phyloP scores from a whole-genome alignment of 2,329 filamentous ascomycete genomes.

The Aspergillus transmontanensis region DNA sequence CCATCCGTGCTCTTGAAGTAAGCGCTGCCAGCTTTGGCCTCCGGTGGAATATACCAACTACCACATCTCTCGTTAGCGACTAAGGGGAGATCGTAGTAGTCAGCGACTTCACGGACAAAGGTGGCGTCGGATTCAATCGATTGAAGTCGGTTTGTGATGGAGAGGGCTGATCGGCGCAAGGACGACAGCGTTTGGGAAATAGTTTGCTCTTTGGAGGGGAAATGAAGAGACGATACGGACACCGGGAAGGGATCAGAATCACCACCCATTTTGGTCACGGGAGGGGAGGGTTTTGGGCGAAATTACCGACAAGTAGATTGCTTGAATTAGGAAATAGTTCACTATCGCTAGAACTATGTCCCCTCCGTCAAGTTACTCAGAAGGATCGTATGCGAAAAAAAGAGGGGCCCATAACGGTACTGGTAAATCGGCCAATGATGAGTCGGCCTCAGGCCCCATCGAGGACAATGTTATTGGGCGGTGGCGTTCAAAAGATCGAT shows the following conservation, averaged over 20 bases:
- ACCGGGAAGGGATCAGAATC: constrained; percentile 33
- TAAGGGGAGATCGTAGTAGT: constrained; percentile 63
- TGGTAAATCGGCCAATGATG: background rate
- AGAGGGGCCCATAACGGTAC: background rate
- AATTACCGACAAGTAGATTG: background rate
- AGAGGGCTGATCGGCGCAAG: constrained; percentile 75
- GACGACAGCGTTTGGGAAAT: constrained; percentile 70
- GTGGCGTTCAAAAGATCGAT: background rate
- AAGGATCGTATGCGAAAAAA: background rate
- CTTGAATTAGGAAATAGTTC: background rate
- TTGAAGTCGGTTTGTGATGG: constrained; percentile 76
- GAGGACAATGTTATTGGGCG: background rate
- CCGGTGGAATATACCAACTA: constrained; percentile 83
- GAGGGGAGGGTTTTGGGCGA: background rate
- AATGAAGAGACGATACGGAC: constrained; percentile 52
- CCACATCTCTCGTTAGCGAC: constrained; percentile 94
- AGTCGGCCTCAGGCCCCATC: background rate
- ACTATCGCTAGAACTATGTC: background rate
- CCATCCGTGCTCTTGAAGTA: constrained; percentile 99
- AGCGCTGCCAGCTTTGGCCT: constrained; percentile 68
- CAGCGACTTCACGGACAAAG: constrained; percentile 67
- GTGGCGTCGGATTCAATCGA: constrained; percentile 76
- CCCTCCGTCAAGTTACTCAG: background rate
- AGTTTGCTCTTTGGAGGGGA: constrained; percentile 58
- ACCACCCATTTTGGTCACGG: constrained; percentile 27